phyloP scores from a whole-genome alignment of 2,329 filamentous ascomycete genomes.

The Lomentospora prolificans region DNA sequence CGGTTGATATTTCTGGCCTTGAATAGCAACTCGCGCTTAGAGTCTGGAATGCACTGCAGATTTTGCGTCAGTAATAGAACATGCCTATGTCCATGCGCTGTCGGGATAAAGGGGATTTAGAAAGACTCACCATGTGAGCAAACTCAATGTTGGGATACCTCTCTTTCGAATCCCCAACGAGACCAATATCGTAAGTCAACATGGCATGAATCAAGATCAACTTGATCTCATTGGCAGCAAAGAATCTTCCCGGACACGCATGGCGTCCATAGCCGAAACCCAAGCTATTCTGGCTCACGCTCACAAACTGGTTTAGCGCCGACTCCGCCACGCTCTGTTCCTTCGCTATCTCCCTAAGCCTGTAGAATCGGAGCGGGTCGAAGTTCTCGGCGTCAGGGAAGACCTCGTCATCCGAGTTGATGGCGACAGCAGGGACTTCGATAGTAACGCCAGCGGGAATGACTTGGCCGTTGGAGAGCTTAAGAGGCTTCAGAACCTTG shows the following conservation, averaged over 20 bases:
- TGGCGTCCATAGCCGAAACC: conserved; percentile 29
- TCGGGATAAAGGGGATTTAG: neutral
- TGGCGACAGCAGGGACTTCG: conserved; percentile 20
- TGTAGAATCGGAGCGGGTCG: conserved; percentile 20
- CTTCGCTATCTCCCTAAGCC: conserved; percentile 22
- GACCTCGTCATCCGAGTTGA: neutral
- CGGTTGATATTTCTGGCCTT: neutral
- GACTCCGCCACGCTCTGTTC: conserved; percentile 13
- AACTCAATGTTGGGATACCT: conserved; percentile 9
- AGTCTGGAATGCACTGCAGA: neutral
- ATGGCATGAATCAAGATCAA: conserved; percentile 29
- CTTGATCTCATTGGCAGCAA: conserved; percentile 35
- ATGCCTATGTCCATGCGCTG: neutral
- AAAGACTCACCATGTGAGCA: conserved; percentile 9
- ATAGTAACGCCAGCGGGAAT: conserved; percentile 33
- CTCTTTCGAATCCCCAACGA: conserved; percentile 16
- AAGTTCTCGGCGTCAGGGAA: conserved; percentile 6
- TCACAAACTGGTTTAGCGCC: conserved; percentile 29
- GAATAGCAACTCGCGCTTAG: neutral
- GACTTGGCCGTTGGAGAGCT: conserved; percentile 14
- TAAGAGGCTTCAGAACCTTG: neutral
- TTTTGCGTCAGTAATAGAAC: neutral
- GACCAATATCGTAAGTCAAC: conserved; percentile 28
- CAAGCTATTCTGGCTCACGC: conserved; percentile 24
- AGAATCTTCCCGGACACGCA: conserved; percentile 34